Evolutionary conservation across 768 basidiomycete genomes (phyloP), one percentile per base, ranked within the genome.

Genomic region (Phaeotremella fagi): DNA sequence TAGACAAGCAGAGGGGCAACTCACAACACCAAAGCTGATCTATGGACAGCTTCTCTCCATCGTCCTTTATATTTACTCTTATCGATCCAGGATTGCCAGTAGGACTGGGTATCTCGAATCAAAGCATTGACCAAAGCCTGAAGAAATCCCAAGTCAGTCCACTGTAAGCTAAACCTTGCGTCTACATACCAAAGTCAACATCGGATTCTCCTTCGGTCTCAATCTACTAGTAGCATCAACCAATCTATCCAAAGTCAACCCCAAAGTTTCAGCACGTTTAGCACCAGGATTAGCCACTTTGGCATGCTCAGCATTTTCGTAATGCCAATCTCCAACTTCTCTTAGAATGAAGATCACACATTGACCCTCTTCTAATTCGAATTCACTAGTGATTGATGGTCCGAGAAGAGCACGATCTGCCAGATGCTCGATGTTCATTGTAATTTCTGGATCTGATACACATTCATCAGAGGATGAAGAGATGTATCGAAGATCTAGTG

Each of bases 1-100:
- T 2, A n/a, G n/a, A n/a, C n/a, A n/a, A n/a, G n/a, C n/a, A n/a
- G n/a, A n/a, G n/a, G n/a, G n/a, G n/a, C 3, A 28, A 55, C 68
- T 54, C 50, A 70, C 58, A 97, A 78, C 0, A 90, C 88, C n/a
- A 97, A 79, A 1, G 90, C 94, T 52, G 88, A 90, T 22, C 92
- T 82, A 66, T 90, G 83, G 4, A 98, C 91, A 1, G 87, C 85
- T 72, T 99, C 95, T 63, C 92, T 86, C 95, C 95, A 99, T 15
- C 89, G 82, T 0, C 94, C 95, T 14, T 80, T 81, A 74, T 99
- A 99, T 0, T 86, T 90, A 28, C 87, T 89, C 60, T 82, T 81
- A n/a, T 82, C 79, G 62, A 95, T 85, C 92, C 92, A 97, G 20
- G 82, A 77, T 57, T 83, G 83, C 91, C 91, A 97, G 72, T 87